Evolutionary conservation across 2,329 filamentous ascomycete genomes (phyloP), one percentile per base, ranked within the genome.

Genomic region (Phialophora expanda): DNA sequence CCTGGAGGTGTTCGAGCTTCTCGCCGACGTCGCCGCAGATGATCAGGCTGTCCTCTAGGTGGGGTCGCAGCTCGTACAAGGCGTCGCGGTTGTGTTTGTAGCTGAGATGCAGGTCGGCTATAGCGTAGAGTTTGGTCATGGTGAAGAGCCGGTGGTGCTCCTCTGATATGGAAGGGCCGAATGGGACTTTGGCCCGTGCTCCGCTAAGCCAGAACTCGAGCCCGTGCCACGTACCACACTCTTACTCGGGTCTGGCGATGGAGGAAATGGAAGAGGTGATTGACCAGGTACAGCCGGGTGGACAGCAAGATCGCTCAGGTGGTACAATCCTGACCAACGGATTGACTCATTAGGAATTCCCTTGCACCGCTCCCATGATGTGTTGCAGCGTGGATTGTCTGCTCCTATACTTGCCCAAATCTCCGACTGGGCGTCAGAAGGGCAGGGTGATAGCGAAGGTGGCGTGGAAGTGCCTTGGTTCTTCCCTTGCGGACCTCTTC

Each of bases 21-120:
- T 73, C 71, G 34, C 71, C 71, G 7, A 73, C 66, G 53, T 73
- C 71, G 22, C 71, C 71, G 51, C 70, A 71, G 30, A 73, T 61
- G 62, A 73, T 73, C 56, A 73, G 54, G 41, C 70, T 66, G 57
- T 73, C 71, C 3, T 73, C 70, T 20, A 56, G 44, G 51, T 71
- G 69, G 11, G 66, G 62, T 38, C 51, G 56, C 34, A 73, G 68
- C 22, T 69, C 62, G 26, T 68, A 53, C n/a, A 73, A 41, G n/a
- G 70, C 70, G 54, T 73, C 71, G 24, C 59, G 55, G 62, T 73
- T 73, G 54, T 67, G 70, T 53, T 71, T 73, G 63, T 71, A 69
- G 58, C 66, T 69, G 64, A 73, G 56, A 46, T 73, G 71, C 5
- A 73, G 62, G 34, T 73, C 71, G 17, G 70, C 65, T 24, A 73